Percentiles rank a stretch among this genome's conserved stretches.
phyloP scores from a whole-genome alignment of 75 land plant genomes.

The Cupressus sempervirens region DNA sequence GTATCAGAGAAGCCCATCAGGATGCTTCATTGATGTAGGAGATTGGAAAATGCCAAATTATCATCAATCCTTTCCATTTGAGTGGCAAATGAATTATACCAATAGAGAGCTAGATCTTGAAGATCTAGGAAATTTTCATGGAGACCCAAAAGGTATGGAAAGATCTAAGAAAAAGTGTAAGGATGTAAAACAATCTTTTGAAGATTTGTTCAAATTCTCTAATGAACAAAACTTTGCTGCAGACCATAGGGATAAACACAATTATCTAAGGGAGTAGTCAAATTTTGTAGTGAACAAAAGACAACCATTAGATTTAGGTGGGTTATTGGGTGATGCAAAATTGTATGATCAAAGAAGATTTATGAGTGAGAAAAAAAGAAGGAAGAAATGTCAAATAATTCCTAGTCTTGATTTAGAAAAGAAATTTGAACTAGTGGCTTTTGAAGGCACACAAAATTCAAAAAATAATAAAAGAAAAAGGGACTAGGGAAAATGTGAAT shows the following conservation, averaged over 20 bases:
- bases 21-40: neutral
- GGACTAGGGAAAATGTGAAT: constrained; percentile 2
- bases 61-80: constrained; percentile 2
- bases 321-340: neutral
- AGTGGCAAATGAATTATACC: neutral
- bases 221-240: constrained; percentile 1
- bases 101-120: constrained; percentile 5
- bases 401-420: constrained; percentile 7
- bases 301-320: neutral
- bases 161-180: constrained; percentile 6
- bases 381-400: constrained; percentile 6
- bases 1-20: constrained; percentile 4
- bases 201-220: constrained; percentile 3
- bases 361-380: constrained; percentile 6
- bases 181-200: constrained; percentile 3
- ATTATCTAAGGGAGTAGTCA: neutral
- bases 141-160: neutral
- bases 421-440: neutral
- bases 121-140: neutral
- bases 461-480: constrained; percentile 8
- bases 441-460: neutral
- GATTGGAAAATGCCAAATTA: neutral
- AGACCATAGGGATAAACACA: neutral
- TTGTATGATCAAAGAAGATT: constrained; percentile 8
- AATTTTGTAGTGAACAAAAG: constrained; percentile 5